These are phyloP conservation scores for Rhodotorula mucilaginosa DNA, from an alignment of 1,284 basidiomycete species.

Conservation along the genomic window DNA sequence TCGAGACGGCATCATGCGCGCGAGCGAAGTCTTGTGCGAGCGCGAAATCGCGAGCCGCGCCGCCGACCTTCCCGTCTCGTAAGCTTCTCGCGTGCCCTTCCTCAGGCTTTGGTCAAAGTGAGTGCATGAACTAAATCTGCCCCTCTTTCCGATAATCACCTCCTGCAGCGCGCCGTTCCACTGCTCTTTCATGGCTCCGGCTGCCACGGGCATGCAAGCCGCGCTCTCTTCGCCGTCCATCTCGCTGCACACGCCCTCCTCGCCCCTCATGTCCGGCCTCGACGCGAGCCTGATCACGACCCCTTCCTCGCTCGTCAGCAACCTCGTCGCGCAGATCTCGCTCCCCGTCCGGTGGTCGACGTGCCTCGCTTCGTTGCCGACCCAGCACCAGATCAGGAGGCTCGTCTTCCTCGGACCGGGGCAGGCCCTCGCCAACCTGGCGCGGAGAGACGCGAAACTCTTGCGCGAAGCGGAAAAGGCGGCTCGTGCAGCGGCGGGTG, in stretches of 20 bases:
- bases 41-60: conserved; percentile 44
- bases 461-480: conserved; percentile 13
- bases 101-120: neutral
- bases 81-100: conserved; percentile 7
- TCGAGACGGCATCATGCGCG: conserved; percentile 44
- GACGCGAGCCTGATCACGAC: conserved; percentile 38
- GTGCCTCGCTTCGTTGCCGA: conserved; percentile 37
- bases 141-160: neutral
- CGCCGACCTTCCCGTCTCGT: conserved; percentile 48
- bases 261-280: conserved; percentile 43
- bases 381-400: conserved; percentile 24
- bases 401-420: conserved; percentile 46
- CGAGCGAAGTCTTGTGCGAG: conserved; percentile 41
- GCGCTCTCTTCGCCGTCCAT: conserved; percentile 38
- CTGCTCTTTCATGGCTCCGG: conserved; percentile 46
- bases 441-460: conserved; percentile 39
- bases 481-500: neutral
- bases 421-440: conserved; percentile 45
- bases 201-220: conserved; percentile 43
- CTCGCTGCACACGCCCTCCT: conserved; percentile 31
- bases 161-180: conserved; percentile 43
- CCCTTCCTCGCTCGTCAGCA: conserved; percentile 37
- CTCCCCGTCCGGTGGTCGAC: conserved; percentile 45
- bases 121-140: neutral
- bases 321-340: conserved; percentile 45